These are phyloP conservation scores for Trametes meyenii DNA, from an alignment of 768 basidiomycete genomes.

Conservation along the genomic window DNA sequence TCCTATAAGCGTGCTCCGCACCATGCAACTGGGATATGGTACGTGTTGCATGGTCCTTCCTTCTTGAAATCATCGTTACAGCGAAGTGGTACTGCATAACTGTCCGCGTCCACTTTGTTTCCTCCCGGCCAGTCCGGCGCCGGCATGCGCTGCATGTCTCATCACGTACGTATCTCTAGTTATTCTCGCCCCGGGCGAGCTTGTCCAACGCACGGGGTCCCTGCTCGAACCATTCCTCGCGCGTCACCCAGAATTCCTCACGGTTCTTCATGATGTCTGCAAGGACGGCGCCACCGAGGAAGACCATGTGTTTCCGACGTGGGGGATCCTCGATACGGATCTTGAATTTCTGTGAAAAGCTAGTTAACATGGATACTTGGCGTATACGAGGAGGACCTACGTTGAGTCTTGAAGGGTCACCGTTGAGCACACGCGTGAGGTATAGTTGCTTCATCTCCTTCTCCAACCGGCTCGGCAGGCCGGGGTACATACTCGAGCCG, in stretches of 20 bases:
- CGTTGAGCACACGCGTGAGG: constrained; percentile 83
- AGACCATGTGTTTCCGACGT: constrained; percentile 98
- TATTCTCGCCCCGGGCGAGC: constrained; percentile 67
- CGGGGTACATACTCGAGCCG: constrained; percentile 98
- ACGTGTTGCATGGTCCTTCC: constrained; percentile 6
- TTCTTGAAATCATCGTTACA: constrained; percentile 14
- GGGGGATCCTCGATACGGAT: constrained; percentile 98
- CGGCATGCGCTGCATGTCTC: constrained; percentile 13
- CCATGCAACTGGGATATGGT: background rate
- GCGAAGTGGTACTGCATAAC: constrained; percentile 11
- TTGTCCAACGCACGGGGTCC: constrained; percentile 83
- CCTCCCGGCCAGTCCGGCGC: background rate
- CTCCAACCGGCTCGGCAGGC: constrained; percentile 93
- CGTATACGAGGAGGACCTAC: constrained; percentile 51
- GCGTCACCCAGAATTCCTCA: constrained; percentile 93
- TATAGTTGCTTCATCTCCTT: constrained; percentile 99
- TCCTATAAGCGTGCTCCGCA: no score
- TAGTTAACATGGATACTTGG: background rate
- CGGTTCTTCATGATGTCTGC: constrained; percentile 98
- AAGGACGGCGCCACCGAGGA: constrained; percentile 97
- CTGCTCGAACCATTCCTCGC: constrained; percentile 95
- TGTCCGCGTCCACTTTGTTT: constrained; percentile 1
- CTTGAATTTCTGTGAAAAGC: constrained; percentile 89
- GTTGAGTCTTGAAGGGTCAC: constrained; percentile 82
- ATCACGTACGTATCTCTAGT: background rate